Conservation (phyloP, 2,329 filamentous ascomycete species). For the Eutypella sp. region DNA sequence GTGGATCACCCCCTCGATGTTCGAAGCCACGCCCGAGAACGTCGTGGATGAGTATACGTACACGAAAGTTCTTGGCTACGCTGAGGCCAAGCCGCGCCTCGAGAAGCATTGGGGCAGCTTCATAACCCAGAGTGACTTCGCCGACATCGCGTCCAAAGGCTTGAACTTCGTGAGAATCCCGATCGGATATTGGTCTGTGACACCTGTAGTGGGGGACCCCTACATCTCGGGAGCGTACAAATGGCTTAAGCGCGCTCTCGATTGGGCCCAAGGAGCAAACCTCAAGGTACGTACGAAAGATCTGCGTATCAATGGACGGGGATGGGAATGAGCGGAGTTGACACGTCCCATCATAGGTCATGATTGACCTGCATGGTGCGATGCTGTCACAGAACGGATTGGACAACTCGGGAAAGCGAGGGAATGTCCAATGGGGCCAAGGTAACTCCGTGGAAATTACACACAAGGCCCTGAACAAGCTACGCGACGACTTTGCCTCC, state of each 20-base stretch:
- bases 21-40: constrained; percentile 39
- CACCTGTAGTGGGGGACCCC: constrained; percentile 41
- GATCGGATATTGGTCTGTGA: constrained; percentile 56
- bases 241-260: constrained; percentile 52
- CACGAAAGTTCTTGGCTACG: constrained; percentile 39
- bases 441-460: constrained; percentile 25
- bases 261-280: constrained; percentile 45
- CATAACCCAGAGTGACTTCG: constrained; percentile 46
- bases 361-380: constrained; percentile 55
- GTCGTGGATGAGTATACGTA: constrained; percentile 49
- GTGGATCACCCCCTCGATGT: constrained; percentile 71
- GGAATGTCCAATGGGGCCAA: constrained; percentile 28
- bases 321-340: not conserved
- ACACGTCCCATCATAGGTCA: constrained; percentile 41
- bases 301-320: not conserved
- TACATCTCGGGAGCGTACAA: constrained; percentile 35
- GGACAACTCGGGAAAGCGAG: constrained; percentile 54
- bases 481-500: constrained; percentile 38
- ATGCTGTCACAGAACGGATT: constrained; percentile 56
- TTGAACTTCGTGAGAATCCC: constrained; percentile 57
- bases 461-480: constrained; percentile 47
- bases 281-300: constrained; percentile 6
- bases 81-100: constrained; percentile 37
- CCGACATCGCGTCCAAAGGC: constrained; percentile 50
- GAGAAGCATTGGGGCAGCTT: constrained; percentile 47